These are phyloP conservation scores for Pseudogymnoascus sp. DNA, from an alignment of 2,329 filamentous ascomycete genomes.

Conservation along the genomic window DNA sequence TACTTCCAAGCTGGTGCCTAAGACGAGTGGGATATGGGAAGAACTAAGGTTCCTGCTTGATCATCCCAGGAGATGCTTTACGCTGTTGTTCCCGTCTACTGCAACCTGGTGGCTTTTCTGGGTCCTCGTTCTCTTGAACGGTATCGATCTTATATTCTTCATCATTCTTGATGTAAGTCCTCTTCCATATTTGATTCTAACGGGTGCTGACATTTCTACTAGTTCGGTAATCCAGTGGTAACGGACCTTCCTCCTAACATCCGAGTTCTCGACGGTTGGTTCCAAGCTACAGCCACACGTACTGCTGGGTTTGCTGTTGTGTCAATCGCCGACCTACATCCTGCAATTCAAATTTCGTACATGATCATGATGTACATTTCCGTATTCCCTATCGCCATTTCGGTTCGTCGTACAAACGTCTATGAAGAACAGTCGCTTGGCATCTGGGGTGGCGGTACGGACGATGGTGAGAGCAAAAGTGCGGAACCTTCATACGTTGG, in stretches of 20 bases:
- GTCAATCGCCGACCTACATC: slow-evolving; percentile 71
- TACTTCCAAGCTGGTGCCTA: slow-evolving; percentile 59
- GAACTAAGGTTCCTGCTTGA: slow-evolving; percentile 83
- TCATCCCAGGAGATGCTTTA: slow-evolving; percentile 90
- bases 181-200: background rate
- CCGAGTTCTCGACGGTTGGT: slow-evolving; percentile 77
- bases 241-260: slow-evolving; percentile 63
- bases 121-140: slow-evolving; percentile 73
- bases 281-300: slow-evolving; percentile 82
- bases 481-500: slow-evolving; percentile 73
- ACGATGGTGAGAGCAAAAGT: slow-evolving; percentile 45
- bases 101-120: slow-evolving; percentile 94
- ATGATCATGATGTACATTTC: slow-evolving; percentile 99
- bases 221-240: slow-evolving; percentile 52
- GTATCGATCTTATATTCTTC: slow-evolving; percentile 79
- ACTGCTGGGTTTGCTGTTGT: slow-evolving; percentile 87
- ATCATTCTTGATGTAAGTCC: slow-evolving; percentile 76
- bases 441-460: slow-evolving; percentile 53
- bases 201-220: background rate
- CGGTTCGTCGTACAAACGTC: slow-evolving; percentile 87
- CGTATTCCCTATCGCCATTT: slow-evolving; percentile 93
- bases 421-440: slow-evolving; percentile 88
- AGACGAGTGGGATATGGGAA: slow-evolving; percentile 68
- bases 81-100: slow-evolving; percentile 78
- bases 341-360: slow-evolving; percentile 88